Percentiles rank a stretch among this genome's conserved stretches.
Conservation (phyloP, 108 stramenopile genomes). For the Cylindrotheca closterium region DNA sequence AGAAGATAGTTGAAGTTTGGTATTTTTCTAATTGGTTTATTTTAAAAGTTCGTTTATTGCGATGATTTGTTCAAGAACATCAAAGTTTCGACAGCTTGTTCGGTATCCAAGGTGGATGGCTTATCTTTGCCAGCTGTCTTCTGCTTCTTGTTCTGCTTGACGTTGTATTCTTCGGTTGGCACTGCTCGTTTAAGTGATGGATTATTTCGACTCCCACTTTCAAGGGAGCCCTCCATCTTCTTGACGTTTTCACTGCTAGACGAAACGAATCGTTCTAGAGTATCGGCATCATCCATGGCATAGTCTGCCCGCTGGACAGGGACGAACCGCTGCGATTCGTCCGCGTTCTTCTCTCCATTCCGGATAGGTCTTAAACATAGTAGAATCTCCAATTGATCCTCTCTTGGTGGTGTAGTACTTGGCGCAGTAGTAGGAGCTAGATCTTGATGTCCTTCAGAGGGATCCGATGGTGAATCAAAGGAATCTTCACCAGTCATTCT, state of each 20-base stretch:
- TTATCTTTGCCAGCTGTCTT: constrained; percentile 3
- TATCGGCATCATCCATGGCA: background rate
- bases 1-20: too few relatives aligned
- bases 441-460: constrained; percentile 15
- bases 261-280: constrained; percentile 5
- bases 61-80: constrained; percentile 45
- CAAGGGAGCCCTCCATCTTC: background rate
- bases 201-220: background rate
- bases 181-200: background rate
- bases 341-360: constrained; percentile 64
- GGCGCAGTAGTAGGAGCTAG: background rate
- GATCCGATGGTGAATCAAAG: constrained; percentile 18
- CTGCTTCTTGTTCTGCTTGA: background rate
- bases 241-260: constrained; percentile 18
- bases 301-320: background rate
- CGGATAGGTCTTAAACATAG: constrained; percentile 79
- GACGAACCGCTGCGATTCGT: constrained; percentile 51
- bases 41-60: constrained; percentile 11
- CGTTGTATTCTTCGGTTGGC: background rate
- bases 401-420: constrained; percentile 8
- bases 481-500: constrained; percentile 40
- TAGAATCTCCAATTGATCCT: constrained; percentile 52
- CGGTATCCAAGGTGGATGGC: constrained; percentile 36
- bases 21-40: too few relatives aligned
- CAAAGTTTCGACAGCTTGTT: constrained; percentile 61